These are phyloP conservation scores for Rhododendron mucronatum DNA, from an alignment of 148 eudicot genomes.

Conservation along the genomic window DNA sequence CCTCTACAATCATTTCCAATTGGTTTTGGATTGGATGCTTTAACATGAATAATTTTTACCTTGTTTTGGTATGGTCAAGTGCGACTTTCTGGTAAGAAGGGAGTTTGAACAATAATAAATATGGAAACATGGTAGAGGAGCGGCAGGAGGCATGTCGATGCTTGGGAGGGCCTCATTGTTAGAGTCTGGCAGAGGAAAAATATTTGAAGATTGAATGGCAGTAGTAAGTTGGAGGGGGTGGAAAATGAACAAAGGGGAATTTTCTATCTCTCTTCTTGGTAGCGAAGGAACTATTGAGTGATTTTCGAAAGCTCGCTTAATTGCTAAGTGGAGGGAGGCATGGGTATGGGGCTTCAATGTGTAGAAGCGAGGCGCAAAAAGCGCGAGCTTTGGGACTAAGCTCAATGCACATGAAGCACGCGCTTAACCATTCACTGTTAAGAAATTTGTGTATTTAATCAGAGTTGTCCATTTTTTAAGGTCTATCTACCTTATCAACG, in stretches of 20 bases:
- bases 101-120: background rate
- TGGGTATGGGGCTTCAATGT: no score
- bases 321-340: no score
- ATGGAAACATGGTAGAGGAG: background rate
- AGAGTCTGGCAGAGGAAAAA: background rate
- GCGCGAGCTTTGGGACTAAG: no score
- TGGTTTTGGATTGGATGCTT: background rate
- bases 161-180: background rate
- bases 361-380: no score
- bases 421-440: no score
- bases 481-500: no score
- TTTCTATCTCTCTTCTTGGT: background rate
- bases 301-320: no score
- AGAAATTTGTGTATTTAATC: no score
- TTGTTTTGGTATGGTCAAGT: background rate
- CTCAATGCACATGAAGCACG: no score
- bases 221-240: background rate
- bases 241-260: background rate
- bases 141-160: background rate
- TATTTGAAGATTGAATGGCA: background rate
- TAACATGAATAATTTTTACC: background rate
- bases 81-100: background rate
- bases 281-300: background rate
- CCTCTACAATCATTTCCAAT: background rate
- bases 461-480: no score